A percentile compares a stretch with the other conserved stretches of the same genome.
Evolutionary conservation across 2,329 filamentous ascomycete species (phyloP).

Genomic region (Alternaria brassicicola): DNA sequence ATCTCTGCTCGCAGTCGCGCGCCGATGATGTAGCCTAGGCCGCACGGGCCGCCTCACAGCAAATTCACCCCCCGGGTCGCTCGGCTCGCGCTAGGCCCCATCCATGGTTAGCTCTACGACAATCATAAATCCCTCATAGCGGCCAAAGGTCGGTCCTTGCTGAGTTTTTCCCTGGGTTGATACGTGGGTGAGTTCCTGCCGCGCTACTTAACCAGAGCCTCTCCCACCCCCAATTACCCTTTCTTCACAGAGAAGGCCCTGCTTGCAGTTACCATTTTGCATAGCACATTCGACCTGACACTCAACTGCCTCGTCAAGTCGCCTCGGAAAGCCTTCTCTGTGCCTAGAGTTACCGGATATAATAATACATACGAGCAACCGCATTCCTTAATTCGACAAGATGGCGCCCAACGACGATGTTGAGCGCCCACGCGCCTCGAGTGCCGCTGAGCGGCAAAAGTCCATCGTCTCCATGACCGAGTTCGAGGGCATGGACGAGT

Average conservation of each 20-base stretch:
- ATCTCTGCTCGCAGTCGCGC: slow-evolving; percentile 14
- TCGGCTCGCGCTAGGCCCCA: slow-evolving; percentile 21
- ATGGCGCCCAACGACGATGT: slow-evolving; percentile 43
- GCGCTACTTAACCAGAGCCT: slow-evolving; percentile 32
- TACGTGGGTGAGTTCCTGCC: slow-evolving; percentile 16
- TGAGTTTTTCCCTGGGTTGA: slow-evolving; percentile 38
- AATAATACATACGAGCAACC: slow-evolving; percentile 26
- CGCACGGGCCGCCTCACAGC: slow-evolving; percentile 20
- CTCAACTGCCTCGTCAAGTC: slow-evolving; percentile 23
- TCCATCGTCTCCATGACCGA: slow-evolving; percentile 44
- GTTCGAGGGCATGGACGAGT: slow-evolving; percentile 64
- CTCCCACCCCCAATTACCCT: slow-evolving; percentile 22
- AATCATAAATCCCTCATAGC: slow-evolving; percentile 25
- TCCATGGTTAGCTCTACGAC: slow-evolving; percentile 21
- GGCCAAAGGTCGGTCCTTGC: slow-evolving; percentile 26
- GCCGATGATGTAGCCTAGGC: slow-evolving; percentile 19
- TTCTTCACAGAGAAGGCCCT: slow-evolving; percentile 39
- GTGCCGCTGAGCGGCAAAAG: slow-evolving; percentile 41
- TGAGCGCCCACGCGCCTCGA: slow-evolving; percentile 42
- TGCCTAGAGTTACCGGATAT: slow-evolving; percentile 24
- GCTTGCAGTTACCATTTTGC: slow-evolving; percentile 36
- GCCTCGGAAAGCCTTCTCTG: slow-evolving; percentile 38
- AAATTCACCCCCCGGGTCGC: slow-evolving; percentile 17
- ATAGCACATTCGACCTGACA: slow-evolving; percentile 36
- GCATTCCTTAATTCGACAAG: slow-evolving; percentile 26